Conservation (phyloP, 2,329 filamentous ascomycete species). For the Shiraia bambusicola region DNA sequence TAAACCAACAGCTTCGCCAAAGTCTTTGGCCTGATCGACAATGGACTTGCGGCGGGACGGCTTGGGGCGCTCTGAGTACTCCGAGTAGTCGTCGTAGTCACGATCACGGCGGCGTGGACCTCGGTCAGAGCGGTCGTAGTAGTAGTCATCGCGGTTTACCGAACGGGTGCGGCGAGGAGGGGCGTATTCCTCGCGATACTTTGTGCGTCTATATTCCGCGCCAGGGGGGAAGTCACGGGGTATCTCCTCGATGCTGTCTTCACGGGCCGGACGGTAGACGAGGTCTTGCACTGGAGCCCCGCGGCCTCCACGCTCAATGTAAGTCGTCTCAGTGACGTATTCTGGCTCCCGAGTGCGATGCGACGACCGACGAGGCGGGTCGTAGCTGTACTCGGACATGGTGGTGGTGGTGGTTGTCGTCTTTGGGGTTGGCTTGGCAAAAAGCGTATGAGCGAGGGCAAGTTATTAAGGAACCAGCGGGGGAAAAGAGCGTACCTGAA, state of each 20-base stretch:
- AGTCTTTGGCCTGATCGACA: slow-evolving; percentile 58
- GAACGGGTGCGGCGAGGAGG: slow-evolving; percentile 65
- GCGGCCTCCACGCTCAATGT: slow-evolving; percentile 52
- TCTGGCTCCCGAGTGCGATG: slow-evolving; percentile 54
- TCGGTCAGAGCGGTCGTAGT: slow-evolving; percentile 40
- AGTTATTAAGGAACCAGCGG: slow-evolving; percentile 1
- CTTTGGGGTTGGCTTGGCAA: slow-evolving; percentile 16
- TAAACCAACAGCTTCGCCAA: slow-evolving; percentile 60
- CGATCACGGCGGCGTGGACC: slow-evolving; percentile 47
- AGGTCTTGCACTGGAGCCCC: slow-evolving; percentile 50
- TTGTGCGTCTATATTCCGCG: slow-evolving; percentile 49
- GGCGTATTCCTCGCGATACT: slow-evolving; percentile 52
- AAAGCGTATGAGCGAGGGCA: slow-evolving; percentile 17
- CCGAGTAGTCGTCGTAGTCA: slow-evolving; percentile 51
- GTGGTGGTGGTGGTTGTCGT: slow-evolving; percentile 8
- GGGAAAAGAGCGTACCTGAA: slow-evolving; percentile 21
- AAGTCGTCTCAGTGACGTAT: slow-evolving; percentile 54
- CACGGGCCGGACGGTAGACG: slow-evolving; percentile 58
- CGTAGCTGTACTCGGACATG: slow-evolving; percentile 56
- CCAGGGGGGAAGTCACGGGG: slow-evolving; percentile 77
- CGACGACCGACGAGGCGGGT: slow-evolving; percentile 45
- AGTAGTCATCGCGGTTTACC: slow-evolving; percentile 59
- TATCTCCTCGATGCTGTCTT: slow-evolving; percentile 84
- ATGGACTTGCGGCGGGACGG: slow-evolving; percentile 56
- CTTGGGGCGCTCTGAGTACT: slow-evolving; percentile 46